Percentiles rank a stretch among this genome's conserved stretches.
Evolutionary conservation across 495 filamentous ascomycete species (phyloP).

Genomic region (Xylaria curta): DNA sequence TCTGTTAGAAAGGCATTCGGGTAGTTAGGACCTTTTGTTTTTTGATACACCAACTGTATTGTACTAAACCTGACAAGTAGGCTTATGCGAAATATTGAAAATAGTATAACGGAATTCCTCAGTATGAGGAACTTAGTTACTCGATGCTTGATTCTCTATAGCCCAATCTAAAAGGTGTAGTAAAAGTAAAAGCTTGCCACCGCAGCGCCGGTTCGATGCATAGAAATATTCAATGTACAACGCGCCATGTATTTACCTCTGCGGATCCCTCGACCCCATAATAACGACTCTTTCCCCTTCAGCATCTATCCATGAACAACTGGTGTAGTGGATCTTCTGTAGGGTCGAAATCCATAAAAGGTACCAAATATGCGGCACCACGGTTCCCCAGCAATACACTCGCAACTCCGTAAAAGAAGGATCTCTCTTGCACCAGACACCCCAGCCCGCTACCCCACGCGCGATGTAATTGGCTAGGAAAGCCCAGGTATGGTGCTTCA

Average conservation of each 20-base stretch:
- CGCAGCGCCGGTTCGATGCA: not conserved
- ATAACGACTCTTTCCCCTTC: slow-evolving; percentile 56
- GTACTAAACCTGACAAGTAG: slow-evolving; percentile 1
- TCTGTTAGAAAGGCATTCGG: not conserved
- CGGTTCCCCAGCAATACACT: slow-evolving; percentile 71
- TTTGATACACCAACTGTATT: slow-evolving; percentile 4
- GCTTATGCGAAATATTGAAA: not conserved
- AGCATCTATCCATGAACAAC: slow-evolving; percentile 64
- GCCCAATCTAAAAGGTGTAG: not conserved
- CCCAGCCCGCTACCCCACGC: slow-evolving; percentile 70
- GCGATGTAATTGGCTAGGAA: slow-evolving; percentile 65
- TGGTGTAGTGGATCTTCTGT: slow-evolving; percentile 58
- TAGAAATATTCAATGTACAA: not conserved
- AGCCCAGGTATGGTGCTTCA: slow-evolving; percentile 62
- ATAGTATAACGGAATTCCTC: not conserved
- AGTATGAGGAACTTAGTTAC: not conserved
- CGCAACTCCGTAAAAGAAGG: slow-evolving; percentile 48
- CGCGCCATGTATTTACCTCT: not conserved
- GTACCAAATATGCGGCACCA: slow-evolving; percentile 67
- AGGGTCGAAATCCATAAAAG: slow-evolving; percentile 69
- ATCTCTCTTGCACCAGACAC: slow-evolving; percentile 56
- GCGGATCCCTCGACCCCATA: slow-evolving; percentile 39
- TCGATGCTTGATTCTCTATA: not conserved
- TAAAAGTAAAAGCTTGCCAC: not conserved
- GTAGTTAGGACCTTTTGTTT: slow-evolving; percentile 11